Base-by-base conservation (phyloP, 208 protist species). In the Acanthamoeba polyphaga region DNA sequence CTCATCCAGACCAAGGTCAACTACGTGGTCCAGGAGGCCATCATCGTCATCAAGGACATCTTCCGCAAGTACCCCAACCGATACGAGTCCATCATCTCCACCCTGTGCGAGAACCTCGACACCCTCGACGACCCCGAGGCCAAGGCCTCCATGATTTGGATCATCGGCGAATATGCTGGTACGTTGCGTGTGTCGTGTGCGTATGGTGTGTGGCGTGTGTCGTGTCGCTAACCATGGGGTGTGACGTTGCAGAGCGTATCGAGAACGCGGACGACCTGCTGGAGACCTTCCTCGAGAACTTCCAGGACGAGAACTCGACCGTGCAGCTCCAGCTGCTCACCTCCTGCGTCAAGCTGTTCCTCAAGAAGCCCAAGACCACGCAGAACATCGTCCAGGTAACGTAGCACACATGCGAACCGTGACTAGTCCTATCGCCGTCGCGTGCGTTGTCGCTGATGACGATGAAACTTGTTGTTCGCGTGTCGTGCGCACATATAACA, bases 111-210 rank as follows among this genome's bases (percentile, higher is more conserved):
- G 70, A 98, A 99, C 72, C 96, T 99, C 9, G 98, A 99, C 70
- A 97, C 98, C n/a, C 97, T 99, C 12, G 98, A 99, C 95, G 98
- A 99, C 88, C 98, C 98, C n/a, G 99, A 99, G 95, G 98, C 99
- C 5, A 99, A 99, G 95, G 98, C 98, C 1, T 95, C 99, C 22
- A 99, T 99, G 95, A 99, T 99, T 66, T 99, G 99, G 99, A 99
- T 99, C 98, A 98, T 99, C 34, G 99, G 99, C 92, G 99, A 99
- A 96, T 99, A 99, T 95, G 98, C 98, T 19, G 72, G 72, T 80
- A 29, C 72, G 32, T 46, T 2, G 38, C 66, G n/a, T 13, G 27
- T 43, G 46, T 46, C 6, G 43, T 22, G 27, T 8, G 22, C 10
- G 24, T 34, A 12, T 10, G 1, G 66, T 29, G 68, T 76, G 32